A percentile compares a stretch with the other conserved stretches of the same genome.
Conservation (phyloP, 805 yeast genomes). For the Kluyveromyces nonfermentans region DNA sequence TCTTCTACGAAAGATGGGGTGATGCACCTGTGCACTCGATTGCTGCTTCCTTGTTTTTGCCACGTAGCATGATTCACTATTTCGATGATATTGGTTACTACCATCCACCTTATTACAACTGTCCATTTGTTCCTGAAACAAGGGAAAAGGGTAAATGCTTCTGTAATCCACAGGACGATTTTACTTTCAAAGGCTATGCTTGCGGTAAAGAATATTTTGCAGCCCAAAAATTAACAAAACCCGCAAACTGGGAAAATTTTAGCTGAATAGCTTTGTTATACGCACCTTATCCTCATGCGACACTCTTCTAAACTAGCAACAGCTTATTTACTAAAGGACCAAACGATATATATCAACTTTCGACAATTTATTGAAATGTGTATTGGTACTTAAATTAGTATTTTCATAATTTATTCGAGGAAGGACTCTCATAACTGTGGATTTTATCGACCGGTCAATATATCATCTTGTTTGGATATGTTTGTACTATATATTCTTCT, state of each 20-base stretch:
- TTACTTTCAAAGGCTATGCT: constrained; percentile 67
- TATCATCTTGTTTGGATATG: too few species aligned
- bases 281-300: too few species aligned
- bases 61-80: constrained; percentile 62
- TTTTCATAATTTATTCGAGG: too few species aligned
- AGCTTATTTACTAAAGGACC: too few species aligned
- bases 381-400: too few species aligned
- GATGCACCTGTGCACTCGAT: constrained; percentile 90
- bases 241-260: constrained; percentile 61
- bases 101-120: constrained; percentile 73
- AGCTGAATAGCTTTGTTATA: constrained; percentile 3
- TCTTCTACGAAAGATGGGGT: constrained; percentile 91
- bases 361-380: too few species aligned
- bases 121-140: constrained; percentile 60
- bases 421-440: too few species aligned
- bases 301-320: too few species aligned
- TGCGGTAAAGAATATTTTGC: constrained; percentile 59
- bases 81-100: constrained; percentile 79
- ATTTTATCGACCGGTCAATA: too few species aligned
- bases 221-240: constrained; percentile 46
- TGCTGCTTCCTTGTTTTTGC: constrained; percentile 72
- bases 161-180: constrained; percentile 61
- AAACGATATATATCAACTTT: too few species aligned
- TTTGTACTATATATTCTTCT: too few species aligned
- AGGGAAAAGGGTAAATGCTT: constrained; percentile 57